Percentiles rank a stretch among this genome's conserved stretches.
Evolutionary conservation across 2,329 filamentous ascomycete species (phyloP).

Genomic region (Cryphonectria nitschkei): DNA sequence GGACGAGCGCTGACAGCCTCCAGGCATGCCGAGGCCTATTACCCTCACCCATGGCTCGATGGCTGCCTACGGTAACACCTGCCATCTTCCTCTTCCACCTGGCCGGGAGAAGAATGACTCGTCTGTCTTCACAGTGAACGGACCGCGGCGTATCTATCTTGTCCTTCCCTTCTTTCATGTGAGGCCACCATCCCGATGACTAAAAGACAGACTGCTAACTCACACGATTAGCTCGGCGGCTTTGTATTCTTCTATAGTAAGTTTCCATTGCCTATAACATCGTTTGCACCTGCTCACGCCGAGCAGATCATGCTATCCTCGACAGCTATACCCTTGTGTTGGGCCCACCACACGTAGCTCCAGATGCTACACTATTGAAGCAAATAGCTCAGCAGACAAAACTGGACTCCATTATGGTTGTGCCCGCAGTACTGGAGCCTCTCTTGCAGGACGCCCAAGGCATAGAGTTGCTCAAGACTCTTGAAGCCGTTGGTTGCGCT

Average conservation of each 20-base stretch:
- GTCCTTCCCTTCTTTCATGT: conserved; percentile 35
- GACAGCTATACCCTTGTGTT: conserved; percentile 29
- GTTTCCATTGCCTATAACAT: background rate
- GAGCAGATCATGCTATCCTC: conserved; percentile 30
- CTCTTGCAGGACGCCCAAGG: conserved; percentile 30
- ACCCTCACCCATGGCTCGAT: conserved; percentile 32
- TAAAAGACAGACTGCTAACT: background rate
- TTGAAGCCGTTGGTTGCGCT: conserved; percentile 30
- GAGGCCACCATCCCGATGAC: conserved; percentile 5
- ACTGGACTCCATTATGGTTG: conserved; percentile 28
- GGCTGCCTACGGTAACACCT: conserved; percentile 29
- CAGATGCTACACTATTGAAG: conserved; percentile 30
- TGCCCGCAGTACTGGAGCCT: conserved; percentile 30
- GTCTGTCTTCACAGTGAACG: conserved; percentile 30
- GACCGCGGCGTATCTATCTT: conserved; percentile 30
- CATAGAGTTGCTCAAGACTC: conserved; percentile 27
- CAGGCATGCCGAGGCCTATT: conserved; percentile 32
- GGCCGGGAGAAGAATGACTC: conserved; percentile 30
- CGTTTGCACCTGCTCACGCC: background rate
- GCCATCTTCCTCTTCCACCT: conserved; percentile 27
- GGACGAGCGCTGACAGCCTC: background rate
- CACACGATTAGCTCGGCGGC: conserved; percentile 28
- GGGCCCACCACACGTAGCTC: conserved; percentile 31
- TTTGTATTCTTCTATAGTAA: conserved; percentile 28
- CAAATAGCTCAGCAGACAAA: conserved; percentile 29